Percentiles rank a stretch among this genome's conserved stretches.
Evolutionary conservation across 2,329 filamentous ascomycete species (phyloP).

Genomic region (Arthroderma sp.): DNA sequence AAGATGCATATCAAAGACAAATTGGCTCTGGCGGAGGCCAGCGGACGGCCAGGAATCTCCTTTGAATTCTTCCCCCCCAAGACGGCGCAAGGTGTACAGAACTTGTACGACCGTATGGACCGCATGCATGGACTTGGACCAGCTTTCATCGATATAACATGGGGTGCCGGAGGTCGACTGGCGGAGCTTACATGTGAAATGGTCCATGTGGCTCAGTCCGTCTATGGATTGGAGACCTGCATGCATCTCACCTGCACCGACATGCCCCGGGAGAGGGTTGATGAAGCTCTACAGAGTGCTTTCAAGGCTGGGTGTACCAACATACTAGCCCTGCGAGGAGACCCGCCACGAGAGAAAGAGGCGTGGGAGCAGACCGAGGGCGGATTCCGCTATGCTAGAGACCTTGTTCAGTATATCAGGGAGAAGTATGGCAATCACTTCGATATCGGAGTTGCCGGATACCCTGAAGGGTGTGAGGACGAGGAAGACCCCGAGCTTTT

Average conservation of each 20-base stretch:
- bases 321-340: conserved; percentile 83
- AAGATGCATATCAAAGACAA: conserved; percentile 94
- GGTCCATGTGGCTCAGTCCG: conserved; percentile 88
- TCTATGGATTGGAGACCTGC: conserved; percentile 92
- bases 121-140: conserved; percentile 93
- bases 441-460: conserved; percentile 93
- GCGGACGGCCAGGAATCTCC: conserved; percentile 78
- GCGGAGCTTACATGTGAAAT: conserved; percentile 94
- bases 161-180: conserved; percentile 86
- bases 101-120: conserved; percentile 98
- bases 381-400: conserved; percentile 82
- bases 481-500: conserved; percentile 74
- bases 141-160: conserved; percentile 95
- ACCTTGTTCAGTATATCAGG: conserved; percentile 75
- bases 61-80: conserved; percentile 99
- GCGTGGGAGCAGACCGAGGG: conserved; percentile 82
- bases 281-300: conserved; percentile 72
- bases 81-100: conserved; percentile 80
- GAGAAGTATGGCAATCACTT: conserved; percentile 77
- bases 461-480: conserved; percentile 91
- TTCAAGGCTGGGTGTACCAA: conserved; percentile 96
- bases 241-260: conserved; percentile 99
- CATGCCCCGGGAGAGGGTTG: conserved; percentile 87
- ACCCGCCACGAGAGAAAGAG: conserved; percentile 85
- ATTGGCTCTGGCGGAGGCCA: conserved; percentile 66